phyloP scores from a whole-genome alignment of 768 basidiomycete species.

The Amanita pseudoporphyria region DNA sequence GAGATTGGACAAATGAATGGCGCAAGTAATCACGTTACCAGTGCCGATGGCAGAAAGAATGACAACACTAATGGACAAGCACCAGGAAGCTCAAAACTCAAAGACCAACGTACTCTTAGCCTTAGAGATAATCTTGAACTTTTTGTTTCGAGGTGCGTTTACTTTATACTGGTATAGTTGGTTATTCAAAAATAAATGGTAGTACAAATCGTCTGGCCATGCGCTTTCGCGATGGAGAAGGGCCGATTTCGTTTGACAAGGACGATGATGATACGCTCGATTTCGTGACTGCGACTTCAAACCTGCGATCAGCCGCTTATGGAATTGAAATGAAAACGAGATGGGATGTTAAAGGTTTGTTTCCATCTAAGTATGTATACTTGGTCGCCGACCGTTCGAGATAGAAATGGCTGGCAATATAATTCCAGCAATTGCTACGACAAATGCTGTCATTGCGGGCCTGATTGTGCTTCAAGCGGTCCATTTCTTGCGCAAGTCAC shows the following conservation, averaged over 20 bases:
- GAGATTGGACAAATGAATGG: slow-evolving; percentile 17
- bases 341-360: slow-evolving; percentile 92
- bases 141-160: slow-evolving; percentile 71
- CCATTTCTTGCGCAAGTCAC: slow-evolving; percentile 64
- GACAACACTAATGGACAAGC: slow-evolving; percentile 15
- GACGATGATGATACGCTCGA: slow-evolving; percentile 96
- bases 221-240: slow-evolving; percentile 56
- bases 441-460: slow-evolving; percentile 95
- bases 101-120: slow-evolving; percentile 73
- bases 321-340: slow-evolving; percentile 83
- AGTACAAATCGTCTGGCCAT: slow-evolving; percentile 76
- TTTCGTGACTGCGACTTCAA: slow-evolving; percentile 92
- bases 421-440: slow-evolving; percentile 98
- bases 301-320: slow-evolving; percentile 86
- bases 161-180: background rate
- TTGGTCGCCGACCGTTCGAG: background rate
- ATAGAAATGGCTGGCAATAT: slow-evolving; percentile 99
- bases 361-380: background rate
- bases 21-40: too few relatives aligned
- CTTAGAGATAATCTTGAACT: slow-evolving; percentile 75
- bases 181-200: slow-evolving; percentile 1
- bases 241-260: slow-evolving; percentile 86
- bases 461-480: slow-evolving; percentile 90
- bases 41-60: slow-evolving; percentile 11
- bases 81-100: slow-evolving; percentile 33